Base-by-base conservation (phyloP, 495 filamentous ascomycete genomes). In the Aspergillus cristatus region DNA sequence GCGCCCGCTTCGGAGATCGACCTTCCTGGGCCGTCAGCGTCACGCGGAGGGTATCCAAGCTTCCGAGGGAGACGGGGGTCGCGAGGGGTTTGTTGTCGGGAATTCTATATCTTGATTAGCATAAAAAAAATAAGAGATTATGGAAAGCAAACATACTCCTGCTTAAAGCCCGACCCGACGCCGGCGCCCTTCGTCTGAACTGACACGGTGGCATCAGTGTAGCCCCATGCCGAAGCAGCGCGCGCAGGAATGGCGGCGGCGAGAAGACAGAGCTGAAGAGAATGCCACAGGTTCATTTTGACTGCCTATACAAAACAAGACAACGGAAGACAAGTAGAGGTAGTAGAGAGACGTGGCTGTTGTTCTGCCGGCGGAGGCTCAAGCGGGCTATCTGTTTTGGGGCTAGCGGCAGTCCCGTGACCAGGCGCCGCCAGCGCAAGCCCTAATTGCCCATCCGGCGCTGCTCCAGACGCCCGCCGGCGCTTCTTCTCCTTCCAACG, bases 141-240 rank as follows among this genome's bases (percentile, higher is more conserved):
- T 12, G 5, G 5, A 14, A 38, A 17, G 18, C 43, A 42, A 17
- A 13, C 11, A 50, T 74, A 89, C 85, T 81, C 77, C 60, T 87
- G 78, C 62, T 87, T 93, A 49, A 74, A 54, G 15, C 73, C 75
- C 38, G 62, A 64, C 28, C 74, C 74, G 34, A 78, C 68, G 16
- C 77, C 81, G 14, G 74, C 65, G 35, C 74, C 78, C 67, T 88
- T 94, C 34, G 72, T 61, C 54, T 78, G 74, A 47, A 95, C 72
- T 38, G 78, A 75, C 58, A 95, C 62, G 50, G 77, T 84, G 57
- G 81, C 88, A 71, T 94, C 86, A 53, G 82, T 74, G 58, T 91
- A 91, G 14, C 77, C 74, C 88, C 88, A 95, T 18, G 78, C 76
- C 24, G 84, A 76, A 35, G 84, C 82, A 29, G 84, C 80, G 12